These are phyloP conservation scores for Xylaria curta DNA, from an alignment of 495 filamentous ascomycete species.

Conservation along the genomic window DNA sequence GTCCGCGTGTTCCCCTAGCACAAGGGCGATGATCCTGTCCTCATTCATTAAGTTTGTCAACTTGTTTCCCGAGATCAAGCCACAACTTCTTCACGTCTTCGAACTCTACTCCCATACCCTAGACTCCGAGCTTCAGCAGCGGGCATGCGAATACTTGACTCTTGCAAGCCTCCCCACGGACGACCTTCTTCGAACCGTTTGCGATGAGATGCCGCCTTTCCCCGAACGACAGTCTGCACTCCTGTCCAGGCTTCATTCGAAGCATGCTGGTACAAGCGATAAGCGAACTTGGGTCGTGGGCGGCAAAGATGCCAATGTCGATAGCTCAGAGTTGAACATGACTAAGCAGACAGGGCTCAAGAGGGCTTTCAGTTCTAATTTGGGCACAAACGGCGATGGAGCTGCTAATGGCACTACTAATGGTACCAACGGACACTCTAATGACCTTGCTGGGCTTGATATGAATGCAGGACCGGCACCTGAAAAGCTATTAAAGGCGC, in stretches of 20 bases:
- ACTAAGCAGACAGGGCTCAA: constrained; percentile 83
- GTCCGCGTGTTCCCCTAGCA: constrained; percentile 83
- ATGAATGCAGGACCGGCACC: constrained; percentile 64
- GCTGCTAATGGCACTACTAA: constrained; percentile 60
- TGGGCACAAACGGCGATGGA: constrained; percentile 62
- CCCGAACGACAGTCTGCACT: constrained; percentile 92
- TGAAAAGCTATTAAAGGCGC: constrained; percentile 64
- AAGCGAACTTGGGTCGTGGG: constrained; percentile 96
- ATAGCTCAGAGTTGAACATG: constrained; percentile 78
- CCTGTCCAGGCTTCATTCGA: constrained; percentile 90
- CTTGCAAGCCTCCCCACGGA: constrained; percentile 87
- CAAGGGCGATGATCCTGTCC: constrained; percentile 91
- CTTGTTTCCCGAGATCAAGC: constrained; percentile 98
- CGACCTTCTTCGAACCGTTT: constrained; percentile 92
- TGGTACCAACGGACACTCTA: constrained; percentile 61
- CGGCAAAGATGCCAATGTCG: constrained; percentile 88
- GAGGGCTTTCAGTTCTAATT: constrained; percentile 75
- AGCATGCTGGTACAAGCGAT: constrained; percentile 87
- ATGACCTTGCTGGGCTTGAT: constrained; percentile 83
- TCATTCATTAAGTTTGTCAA: constrained; percentile 98
- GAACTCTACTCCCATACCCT: constrained; percentile 90
- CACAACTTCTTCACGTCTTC: constrained; percentile 90
- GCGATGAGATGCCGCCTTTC: constrained; percentile 99
- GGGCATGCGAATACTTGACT: constrained; percentile 93
- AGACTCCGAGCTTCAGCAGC: constrained; percentile 93